Conservation (phyloP, 129 eudicot genomes). For the Logfia minima region DNA sequence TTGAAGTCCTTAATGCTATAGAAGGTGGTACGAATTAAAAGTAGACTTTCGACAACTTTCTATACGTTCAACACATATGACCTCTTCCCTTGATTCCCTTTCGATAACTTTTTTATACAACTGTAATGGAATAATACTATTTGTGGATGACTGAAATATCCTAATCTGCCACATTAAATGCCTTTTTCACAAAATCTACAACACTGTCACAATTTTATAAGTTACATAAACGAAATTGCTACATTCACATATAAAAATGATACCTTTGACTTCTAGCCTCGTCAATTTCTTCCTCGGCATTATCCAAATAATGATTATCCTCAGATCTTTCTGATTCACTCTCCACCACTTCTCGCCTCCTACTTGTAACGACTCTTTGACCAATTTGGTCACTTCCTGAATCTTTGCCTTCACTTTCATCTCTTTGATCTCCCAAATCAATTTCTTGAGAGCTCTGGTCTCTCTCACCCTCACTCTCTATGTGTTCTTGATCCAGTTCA, state of each 20-base stretch:
- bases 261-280: slow-evolving; percentile 82
- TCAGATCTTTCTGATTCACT: slow-evolving; percentile 94
- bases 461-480: slow-evolving; percentile 92
- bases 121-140: background rate
- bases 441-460: slow-evolving; percentile 86
- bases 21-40: background rate
- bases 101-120: no score
- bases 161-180: slow-evolving; percentile 18
- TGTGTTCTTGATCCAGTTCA: slow-evolving; percentile 61
- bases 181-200: background rate
- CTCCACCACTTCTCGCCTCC: slow-evolving; percentile 69
- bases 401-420: slow-evolving; percentile 79
- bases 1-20: background rate
- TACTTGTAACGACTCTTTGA: slow-evolving; percentile 80
- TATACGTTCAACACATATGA: background rate
- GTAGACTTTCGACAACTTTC: background rate
- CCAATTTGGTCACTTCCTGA: slow-evolving; percentile 72
- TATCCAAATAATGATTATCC: slow-evolving; percentile 70
- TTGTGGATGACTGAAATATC: background rate
- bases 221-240: background rate
- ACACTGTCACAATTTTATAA: slow-evolving; percentile 1
- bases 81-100: background rate
- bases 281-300: slow-evolving; percentile 83
- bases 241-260: slow-evolving; percentile 3
- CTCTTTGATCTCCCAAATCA: slow-evolving; percentile 70